phyloP scores from a whole-genome alignment of 2,329 filamentous ascomycete species.

The Calonectria leucothoes region DNA sequence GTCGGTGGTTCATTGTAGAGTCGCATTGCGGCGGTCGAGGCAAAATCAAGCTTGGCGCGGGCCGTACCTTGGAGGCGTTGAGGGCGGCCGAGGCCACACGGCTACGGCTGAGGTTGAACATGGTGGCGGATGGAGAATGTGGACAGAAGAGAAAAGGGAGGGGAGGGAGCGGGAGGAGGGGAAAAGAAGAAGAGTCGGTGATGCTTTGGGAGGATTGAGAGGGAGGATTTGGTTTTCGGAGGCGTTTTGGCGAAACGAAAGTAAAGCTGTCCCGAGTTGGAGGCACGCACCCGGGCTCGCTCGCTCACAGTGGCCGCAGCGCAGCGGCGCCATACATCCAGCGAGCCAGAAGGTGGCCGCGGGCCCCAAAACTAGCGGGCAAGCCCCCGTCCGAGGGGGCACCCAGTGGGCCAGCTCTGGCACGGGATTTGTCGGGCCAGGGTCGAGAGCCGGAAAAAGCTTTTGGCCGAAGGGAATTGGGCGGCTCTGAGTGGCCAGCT shows the following conservation, averaged over 20 bases:
- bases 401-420: slow-evolving; percentile 21
- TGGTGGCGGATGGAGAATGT: slow-evolving; percentile 55
- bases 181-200: slow-evolving; percentile 34
- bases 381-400: background rate
- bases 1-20: slow-evolving; percentile 10
- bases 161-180: slow-evolving; percentile 15
- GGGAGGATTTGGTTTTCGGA: slow-evolving; percentile 21
- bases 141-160: slow-evolving; percentile 25
- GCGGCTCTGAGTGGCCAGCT: slow-evolving; percentile 4
- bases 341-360: background rate
- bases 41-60: slow-evolving; percentile 32
- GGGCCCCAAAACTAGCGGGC: slow-evolving; percentile 7
- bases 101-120: slow-evolving; percentile 91
- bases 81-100: slow-evolving; percentile 85
- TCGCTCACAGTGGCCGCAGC: slow-evolving; percentile 4
- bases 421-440: slow-evolving; percentile 44
- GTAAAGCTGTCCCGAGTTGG: slow-evolving; percentile 27
- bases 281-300: slow-evolving; percentile 15
- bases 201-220: slow-evolving; percentile 17
- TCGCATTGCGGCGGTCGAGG: slow-evolving; percentile 24
- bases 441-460: slow-evolving; percentile 34
- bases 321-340: background rate
- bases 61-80: slow-evolving; percentile 79
- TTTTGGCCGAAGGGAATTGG: slow-evolving; percentile 31
- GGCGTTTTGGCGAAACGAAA: slow-evolving; percentile 21